A percentile compares a stretch with the other conserved stretches of the same genome.
Conservation (phyloP, 129 eudicot species). For the Artemisia annua region DNA sequence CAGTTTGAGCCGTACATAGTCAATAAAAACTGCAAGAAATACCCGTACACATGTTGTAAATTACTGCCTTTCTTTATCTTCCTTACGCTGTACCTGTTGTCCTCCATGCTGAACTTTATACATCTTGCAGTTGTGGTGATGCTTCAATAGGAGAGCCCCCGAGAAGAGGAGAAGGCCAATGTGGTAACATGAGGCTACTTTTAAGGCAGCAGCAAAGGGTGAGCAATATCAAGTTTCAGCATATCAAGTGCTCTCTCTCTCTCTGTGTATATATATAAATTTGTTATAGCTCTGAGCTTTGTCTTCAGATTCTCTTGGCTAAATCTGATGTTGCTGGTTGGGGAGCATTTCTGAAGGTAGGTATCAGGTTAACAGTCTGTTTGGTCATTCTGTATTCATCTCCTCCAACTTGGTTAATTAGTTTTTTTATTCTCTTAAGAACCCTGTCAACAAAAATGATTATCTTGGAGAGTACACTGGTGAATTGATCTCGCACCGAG, state of each 20-base stretch:
- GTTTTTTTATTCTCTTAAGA: constrained; percentile 40
- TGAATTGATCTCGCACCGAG: constrained; percentile 90
- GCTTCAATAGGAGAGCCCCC: constrained; percentile 87
- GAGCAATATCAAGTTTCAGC: constrained; percentile 20
- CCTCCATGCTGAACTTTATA: constrained; percentile 9
- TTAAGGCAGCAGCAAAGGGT: constrained; percentile 96
- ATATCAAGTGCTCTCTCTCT: not conserved
- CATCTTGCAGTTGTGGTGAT: constrained; percentile 83
- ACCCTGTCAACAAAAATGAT: constrained; percentile 88
- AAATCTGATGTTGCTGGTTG: constrained; percentile 96
- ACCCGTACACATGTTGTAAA: not conserved
- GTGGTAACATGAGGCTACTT: constrained; percentile 98
- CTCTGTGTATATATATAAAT: not conserved
- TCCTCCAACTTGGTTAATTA: not conserved
- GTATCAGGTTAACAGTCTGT: constrained; percentile 24
- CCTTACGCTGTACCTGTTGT: constrained; percentile 10
- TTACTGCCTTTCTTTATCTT: not conserved
- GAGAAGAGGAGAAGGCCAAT: constrained; percentile 84
- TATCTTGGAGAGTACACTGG: constrained; percentile 99
- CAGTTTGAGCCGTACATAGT: too few species aligned
- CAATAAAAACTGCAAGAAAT: too few species aligned
- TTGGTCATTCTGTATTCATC: not conserved
- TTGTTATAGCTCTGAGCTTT: constrained; percentile 15
- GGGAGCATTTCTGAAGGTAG: constrained; percentile 99
- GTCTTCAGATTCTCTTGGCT: constrained; percentile 26